A percentile compares a stretch with the other conserved stretches of the same genome.
These are phyloP conservation scores for Aspergillus sclerotioniger DNA, from an alignment of 495 filamentous ascomycete species.

Conservation along the genomic window DNA sequence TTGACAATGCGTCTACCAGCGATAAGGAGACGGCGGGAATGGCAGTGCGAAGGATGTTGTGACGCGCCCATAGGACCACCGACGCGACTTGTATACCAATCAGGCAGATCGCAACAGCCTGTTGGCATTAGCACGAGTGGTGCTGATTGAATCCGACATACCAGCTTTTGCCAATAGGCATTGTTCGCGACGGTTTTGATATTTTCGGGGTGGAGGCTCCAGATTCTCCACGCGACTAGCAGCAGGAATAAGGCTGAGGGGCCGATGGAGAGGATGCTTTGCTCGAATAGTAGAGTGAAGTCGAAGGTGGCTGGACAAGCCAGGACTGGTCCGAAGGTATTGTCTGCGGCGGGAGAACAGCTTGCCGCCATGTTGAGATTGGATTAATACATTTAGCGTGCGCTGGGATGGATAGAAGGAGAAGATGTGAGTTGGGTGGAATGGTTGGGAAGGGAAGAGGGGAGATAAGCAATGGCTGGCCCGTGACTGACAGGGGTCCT, in stretches of 20 bases:
- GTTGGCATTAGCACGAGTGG: not conserved
- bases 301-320: not conserved
- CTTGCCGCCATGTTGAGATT: not conserved
- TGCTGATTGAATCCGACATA: not conserved
- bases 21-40: not conserved
- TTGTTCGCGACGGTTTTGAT: not conserved
- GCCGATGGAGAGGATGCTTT: not conserved
- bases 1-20: not conserved
- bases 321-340: not conserved
- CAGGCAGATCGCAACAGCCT: not conserved
- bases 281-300: conserved; percentile 5
- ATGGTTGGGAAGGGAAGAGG: not conserved
- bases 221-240: not conserved
- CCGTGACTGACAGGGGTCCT: conserved; percentile 1
- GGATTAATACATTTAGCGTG: not conserved
- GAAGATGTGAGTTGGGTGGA: not conserved
- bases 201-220: not conserved
- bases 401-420: not conserved
- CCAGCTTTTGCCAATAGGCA: not conserved
- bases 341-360: not conserved
- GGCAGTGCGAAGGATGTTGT: not conserved
- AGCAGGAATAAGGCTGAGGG: not conserved
- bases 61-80: not conserved
- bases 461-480: not conserved
- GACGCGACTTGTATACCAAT: not conserved